Conservation (phyloP, 352 stramenopile species). For the Phytophthora tentaculata region DNA sequence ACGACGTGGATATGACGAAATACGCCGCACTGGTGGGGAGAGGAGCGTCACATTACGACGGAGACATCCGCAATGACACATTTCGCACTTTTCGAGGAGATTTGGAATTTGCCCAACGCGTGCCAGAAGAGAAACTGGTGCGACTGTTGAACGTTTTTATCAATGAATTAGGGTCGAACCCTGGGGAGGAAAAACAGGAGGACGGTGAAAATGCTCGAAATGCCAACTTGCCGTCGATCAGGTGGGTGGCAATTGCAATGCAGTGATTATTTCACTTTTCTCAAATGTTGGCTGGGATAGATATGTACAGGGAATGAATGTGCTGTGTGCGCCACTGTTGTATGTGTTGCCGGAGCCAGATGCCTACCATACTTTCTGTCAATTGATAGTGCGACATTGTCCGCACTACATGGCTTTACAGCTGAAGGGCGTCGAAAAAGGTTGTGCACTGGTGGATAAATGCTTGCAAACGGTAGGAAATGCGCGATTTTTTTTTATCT, state of each 20-base stretch:
- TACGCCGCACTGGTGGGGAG: slow-evolving; percentile 77
- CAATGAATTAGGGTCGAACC: slow-evolving; percentile 69
- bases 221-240: slow-evolving; percentile 52
- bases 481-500: not conserved
- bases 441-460: slow-evolving; percentile 84
- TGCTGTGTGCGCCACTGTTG: slow-evolving; percentile 89
- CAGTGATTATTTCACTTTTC: slow-evolving; percentile 3
- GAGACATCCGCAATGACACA: slow-evolving; percentile 92
- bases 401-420: slow-evolving; percentile 91
- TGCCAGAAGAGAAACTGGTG: slow-evolving; percentile 92
- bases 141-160: slow-evolving; percentile 93
- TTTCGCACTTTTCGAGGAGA: slow-evolving; percentile 92
- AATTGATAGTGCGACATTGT: slow-evolving; percentile 88
- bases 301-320: slow-evolving; percentile 95
- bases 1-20: slow-evolving; percentile 55
- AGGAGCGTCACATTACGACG: slow-evolving; percentile 83
- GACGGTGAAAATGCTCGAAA: slow-evolving; percentile 24
- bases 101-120: slow-evolving; percentile 85
- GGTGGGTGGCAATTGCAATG: slow-evolving; percentile 25
- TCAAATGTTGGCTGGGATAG: slow-evolving; percentile 22
- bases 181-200: slow-evolving; percentile 24
- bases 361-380: slow-evolving; percentile 91
- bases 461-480: slow-evolving; percentile 67
- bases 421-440: slow-evolving; percentile 84
- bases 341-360: slow-evolving; percentile 93